phyloP scores from a whole-genome alignment of 2,329 filamentous ascomycete species.

The Zymoseptoria crescenta region DNA sequence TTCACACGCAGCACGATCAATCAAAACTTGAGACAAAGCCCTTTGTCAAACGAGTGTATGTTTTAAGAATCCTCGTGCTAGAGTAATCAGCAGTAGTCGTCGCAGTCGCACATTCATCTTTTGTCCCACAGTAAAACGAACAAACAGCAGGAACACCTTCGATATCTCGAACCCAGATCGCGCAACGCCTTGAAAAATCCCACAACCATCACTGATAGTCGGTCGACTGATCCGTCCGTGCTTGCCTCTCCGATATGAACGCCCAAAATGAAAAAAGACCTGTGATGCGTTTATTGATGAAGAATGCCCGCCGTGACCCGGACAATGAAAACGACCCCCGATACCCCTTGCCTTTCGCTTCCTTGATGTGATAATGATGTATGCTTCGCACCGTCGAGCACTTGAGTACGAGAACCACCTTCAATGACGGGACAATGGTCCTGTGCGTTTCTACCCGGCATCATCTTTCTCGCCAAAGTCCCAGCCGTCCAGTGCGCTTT shows the following conservation, averaged over 20 bases:
- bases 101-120: neutral
- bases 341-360: neutral
- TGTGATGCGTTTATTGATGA: neutral
- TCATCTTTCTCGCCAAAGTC: neutral
- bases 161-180: neutral
- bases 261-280: neutral
- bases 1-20: neutral
- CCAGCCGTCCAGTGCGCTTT: neutral
- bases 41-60: neutral
- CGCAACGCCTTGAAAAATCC: neutral
- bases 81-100: neutral
- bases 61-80: neutral
- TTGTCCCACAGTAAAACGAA: neutral
- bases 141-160: neutral
- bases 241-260: neutral
- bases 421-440: neutral
- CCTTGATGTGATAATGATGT: too few species aligned
- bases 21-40: neutral
- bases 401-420: neutral
- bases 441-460: too few species aligned
- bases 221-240: neutral
- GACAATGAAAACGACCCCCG: neutral
- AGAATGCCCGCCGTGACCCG: neutral
- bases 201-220: neutral
- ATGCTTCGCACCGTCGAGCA: neutral